Percentiles rank a stretch among this genome's conserved stretches.
Conservation (phyloP, 306 rosid genomes). For the Pyrus bretschneideri region DNA sequence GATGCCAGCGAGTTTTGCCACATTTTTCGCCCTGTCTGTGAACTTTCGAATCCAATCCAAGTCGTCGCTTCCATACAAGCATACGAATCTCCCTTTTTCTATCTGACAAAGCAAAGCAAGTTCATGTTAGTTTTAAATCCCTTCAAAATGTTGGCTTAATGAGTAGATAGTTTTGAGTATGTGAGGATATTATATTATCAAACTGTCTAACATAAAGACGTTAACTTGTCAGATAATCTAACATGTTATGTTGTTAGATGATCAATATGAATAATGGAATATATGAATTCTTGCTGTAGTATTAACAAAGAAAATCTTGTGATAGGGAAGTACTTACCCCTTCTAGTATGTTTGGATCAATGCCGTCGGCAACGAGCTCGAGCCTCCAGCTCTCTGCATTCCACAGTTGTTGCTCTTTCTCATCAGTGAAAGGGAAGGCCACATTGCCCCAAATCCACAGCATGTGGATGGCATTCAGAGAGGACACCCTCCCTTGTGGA, state of each 20-base stretch:
- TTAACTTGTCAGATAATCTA: not conserved
- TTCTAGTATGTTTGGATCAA: slow-evolving; percentile 39
- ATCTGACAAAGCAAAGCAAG: slow-evolving; percentile 33
- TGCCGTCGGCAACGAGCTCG: slow-evolving; percentile 54
- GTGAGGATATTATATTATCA: not conserved
- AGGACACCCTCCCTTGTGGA: slow-evolving; percentile 65
- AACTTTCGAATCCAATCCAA: slow-evolving; percentile 66
- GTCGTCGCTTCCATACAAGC: slow-evolving; percentile 75
- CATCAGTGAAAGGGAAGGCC: slow-evolving; percentile 72
- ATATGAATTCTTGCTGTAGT: not conserved
- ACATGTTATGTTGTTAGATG: not conserved
- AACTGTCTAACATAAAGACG: not conserved
- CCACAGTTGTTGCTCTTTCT: slow-evolving; percentile 64
- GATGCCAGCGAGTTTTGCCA: slow-evolving; percentile 38
- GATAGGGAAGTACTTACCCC: slow-evolving; percentile 29
- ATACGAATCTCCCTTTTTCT: slow-evolving; percentile 36
- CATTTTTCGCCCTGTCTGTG: slow-evolving; percentile 31
- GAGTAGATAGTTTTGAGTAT: not conserved
- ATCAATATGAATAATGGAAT: not conserved
- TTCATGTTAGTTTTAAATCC: not conserved
- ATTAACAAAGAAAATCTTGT: too few relatives aligned
- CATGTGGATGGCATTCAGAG: slow-evolving; percentile 68
- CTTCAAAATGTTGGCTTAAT: not conserved
- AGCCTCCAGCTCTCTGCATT: slow-evolving; percentile 64
- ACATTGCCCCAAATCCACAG: slow-evolving; percentile 76